Base-by-base conservation (phyloP, 1,139 yeast genomes). In the Candida sp. region DNA sequence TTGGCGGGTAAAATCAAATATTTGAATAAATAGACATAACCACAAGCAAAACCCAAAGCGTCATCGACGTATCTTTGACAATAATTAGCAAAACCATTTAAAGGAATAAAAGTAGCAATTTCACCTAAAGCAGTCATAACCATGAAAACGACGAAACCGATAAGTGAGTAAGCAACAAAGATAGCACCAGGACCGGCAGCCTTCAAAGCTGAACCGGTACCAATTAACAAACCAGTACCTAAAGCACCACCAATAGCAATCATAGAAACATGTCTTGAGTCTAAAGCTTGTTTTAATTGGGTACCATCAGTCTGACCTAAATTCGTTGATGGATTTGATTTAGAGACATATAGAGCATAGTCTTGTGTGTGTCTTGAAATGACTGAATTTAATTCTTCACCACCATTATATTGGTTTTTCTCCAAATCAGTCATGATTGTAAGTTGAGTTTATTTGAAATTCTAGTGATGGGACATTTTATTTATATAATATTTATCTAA, bases 81-180 rank as follows among this genome's bases (percentile, higher is more conserved):
- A 57, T 83, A 84, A 52, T 86, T 84, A 25, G 88, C 80, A 60
- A 83, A 84, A 29, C 89, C 89, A 57, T 82, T 85, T 53, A 84
- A 67, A 19, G 90, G 90, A 44, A 82, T 71, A 54, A 76, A 82
- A 12, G 89, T 73, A n/a, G 89, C 87, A 68, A 85, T 80, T 63
- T 84, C 93, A 39, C 91, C 90, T 43, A 85, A 68, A 12, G 82
- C 83, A 50, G 82, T 70, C 87, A 84, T 82, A 39, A 83, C 87
- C 68, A 80, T 73, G 55, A 73, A 84, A 29, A 84, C 90, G 43
- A 81, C 69, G 36, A 80, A 58, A 21, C 90, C 90, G 51, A 84
- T 80, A 42, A 81, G 56, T 8, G 77, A 60, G 56, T 83, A 85
- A 4, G 87, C 74, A 36, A 84, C 70, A 39, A 85, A 69, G 41